These are phyloP conservation scores for Diaporthe sp. DNA, from an alignment of 2,329 filamentous ascomycete genomes.

Conservation along the genomic window DNA sequence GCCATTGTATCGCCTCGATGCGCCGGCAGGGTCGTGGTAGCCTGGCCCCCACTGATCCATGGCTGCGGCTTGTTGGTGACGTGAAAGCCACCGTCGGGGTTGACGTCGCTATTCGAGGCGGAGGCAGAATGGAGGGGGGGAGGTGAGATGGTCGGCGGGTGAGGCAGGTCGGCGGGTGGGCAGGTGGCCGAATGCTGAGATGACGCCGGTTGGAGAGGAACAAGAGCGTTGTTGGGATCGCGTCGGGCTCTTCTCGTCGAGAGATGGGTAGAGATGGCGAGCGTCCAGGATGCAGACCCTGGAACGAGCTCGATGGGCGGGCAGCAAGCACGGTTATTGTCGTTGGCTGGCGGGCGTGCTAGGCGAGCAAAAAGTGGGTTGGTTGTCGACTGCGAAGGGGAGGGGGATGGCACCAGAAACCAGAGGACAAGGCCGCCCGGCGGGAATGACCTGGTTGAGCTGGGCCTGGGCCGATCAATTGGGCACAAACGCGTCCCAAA, in stretches of 20 bases:
- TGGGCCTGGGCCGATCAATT: constrained; percentile 35
- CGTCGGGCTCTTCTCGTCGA: constrained; percentile 18
- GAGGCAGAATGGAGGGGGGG: neutral
- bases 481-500: constrained; percentile 39
- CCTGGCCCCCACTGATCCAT: constrained; percentile 75
- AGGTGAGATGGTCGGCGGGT: constrained; percentile 3
- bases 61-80: constrained; percentile 47
- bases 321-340: constrained; percentile 37
- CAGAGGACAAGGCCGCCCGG: constrained; percentile 29
- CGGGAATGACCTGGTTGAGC: constrained; percentile 33
- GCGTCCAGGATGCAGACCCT: constrained; percentile 38
- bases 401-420: constrained; percentile 37
- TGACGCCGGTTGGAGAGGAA: constrained; percentile 17
- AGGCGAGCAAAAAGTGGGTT: constrained; percentile 41
- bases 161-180: constrained; percentile 20
- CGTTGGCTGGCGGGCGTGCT: constrained; percentile 39
- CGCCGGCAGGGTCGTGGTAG: constrained; percentile 75
- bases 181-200: constrained; percentile 6
- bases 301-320: constrained; percentile 35
- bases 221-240: constrained; percentile 24
- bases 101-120: constrained; percentile 36
- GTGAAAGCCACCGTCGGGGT: constrained; percentile 39
- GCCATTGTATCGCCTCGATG: constrained; percentile 76
- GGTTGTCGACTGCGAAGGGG: constrained; percentile 34
- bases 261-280: constrained; percentile 34